These are phyloP conservation scores for Teratosphaeria destructans DNA, from an alignment of 2,329 filamentous ascomycete species.

Conservation along the genomic window DNA sequence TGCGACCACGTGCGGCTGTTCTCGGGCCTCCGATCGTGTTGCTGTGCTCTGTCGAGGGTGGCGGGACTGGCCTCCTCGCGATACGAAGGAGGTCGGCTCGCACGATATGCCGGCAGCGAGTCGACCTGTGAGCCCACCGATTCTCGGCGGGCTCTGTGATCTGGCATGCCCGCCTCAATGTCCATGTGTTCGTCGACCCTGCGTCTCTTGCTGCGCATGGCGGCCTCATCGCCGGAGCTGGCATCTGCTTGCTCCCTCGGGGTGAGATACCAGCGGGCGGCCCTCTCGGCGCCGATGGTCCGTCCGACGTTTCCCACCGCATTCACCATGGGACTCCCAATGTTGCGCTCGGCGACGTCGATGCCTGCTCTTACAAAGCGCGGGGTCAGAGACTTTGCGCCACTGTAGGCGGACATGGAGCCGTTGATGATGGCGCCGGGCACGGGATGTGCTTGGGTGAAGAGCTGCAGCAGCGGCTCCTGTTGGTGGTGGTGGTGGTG, in stretches of 20 bases:
- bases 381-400: conserved; percentile 82
- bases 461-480: conserved; percentile 74
- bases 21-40: conserved; percentile 19
- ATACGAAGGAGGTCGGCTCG: conserved; percentile 42
- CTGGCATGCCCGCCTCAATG: conserved; percentile 29
- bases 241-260: conserved; percentile 43
- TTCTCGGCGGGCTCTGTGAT: conserved; percentile 34
- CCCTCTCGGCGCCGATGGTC: conserved; percentile 77
- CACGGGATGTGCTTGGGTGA: conserved; percentile 80
- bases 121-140: conserved; percentile 62
- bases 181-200: conserved; percentile 38
- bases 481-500: conserved; percentile 37
- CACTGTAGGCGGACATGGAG: conserved; percentile 75
- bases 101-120: conserved; percentile 73
- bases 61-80: conserved; percentile 24
- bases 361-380: conserved; percentile 77
- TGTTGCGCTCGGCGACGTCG: conserved; percentile 80
- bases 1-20: conserved; percentile 58
- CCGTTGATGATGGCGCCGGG: conserved; percentile 67
- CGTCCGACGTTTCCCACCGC: conserved; percentile 76
- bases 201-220: conserved; percentile 29
- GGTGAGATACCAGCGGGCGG: conserved; percentile 71
- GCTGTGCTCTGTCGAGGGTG: conserved; percentile 14
- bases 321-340: conserved; percentile 71
- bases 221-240: conserved; percentile 23